Evolutionary conservation across 176 grass and related monocot species (phyloP).

Genomic region (Pharus latifolius): DNA sequence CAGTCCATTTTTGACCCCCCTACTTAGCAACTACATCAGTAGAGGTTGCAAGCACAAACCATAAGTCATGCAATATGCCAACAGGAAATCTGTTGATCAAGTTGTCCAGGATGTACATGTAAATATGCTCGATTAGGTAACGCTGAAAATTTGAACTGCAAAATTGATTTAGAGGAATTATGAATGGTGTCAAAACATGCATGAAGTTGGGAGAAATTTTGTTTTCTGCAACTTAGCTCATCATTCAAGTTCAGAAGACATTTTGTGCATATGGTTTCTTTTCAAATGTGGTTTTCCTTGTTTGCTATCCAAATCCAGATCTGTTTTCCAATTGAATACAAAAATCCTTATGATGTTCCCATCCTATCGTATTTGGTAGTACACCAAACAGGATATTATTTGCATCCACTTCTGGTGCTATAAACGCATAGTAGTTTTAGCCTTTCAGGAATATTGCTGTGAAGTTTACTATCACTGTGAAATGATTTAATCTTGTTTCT

Average conservation of each 20-base stretch:
- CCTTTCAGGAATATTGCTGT: neutral
- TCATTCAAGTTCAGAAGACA: neutral
- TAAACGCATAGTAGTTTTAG: neutral
- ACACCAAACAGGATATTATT: slow-evolving; percentile 7
- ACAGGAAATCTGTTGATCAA: neutral
- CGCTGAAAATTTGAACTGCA: slow-evolving; percentile 4
- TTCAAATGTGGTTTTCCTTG: neutral
- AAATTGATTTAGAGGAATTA: neutral
- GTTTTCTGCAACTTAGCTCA: neutral
- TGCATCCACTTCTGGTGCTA: neutral
- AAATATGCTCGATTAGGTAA: neutral
- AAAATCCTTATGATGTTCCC: neutral
- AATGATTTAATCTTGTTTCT: slow-evolving; percentile 27
- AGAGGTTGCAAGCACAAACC: no score
- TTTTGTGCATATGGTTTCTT: neutral
- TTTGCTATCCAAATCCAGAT: neutral
- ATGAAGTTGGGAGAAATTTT: neutral
- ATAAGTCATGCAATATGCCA: neutral
- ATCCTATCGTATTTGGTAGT: slow-evolving; percentile 5
- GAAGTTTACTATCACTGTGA: neutral
- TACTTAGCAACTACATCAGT: no score
- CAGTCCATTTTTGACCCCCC: no score
- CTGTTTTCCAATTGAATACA: neutral
- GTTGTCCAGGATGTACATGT: neutral
- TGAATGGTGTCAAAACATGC: neutral